Evolutionary conservation across 2,329 filamentous ascomycete genomes (phyloP).

Genomic region (Colletotrichum sp.): DNA sequence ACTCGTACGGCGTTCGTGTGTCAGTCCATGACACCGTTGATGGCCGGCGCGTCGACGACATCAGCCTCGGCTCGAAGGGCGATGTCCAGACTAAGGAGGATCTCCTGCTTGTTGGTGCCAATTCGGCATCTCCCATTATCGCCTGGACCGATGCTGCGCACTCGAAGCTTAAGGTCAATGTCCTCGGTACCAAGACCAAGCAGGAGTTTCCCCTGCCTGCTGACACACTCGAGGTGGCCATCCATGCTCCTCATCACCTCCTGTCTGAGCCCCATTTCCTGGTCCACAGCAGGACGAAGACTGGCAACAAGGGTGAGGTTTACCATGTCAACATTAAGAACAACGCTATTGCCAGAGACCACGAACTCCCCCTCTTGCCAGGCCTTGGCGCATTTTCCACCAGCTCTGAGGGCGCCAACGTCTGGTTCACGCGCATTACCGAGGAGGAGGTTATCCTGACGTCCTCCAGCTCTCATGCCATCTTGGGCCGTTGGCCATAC

Average conservation of each 20-base stretch:
- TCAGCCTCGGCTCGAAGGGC: slow-evolving; percentile 73
- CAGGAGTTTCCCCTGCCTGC: slow-evolving; percentile 57
- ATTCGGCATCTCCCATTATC: slow-evolving; percentile 75
- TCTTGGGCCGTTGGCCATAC: slow-evolving; percentile 76
- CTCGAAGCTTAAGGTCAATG: slow-evolving; percentile 71
- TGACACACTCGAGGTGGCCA: slow-evolving; percentile 55
- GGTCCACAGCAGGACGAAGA: slow-evolving; percentile 75
- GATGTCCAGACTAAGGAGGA: slow-evolving; percentile 70
- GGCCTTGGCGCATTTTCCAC: slow-evolving; percentile 79
- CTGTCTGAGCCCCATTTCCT: slow-evolving; percentile 83
- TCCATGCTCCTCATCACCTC: slow-evolving; percentile 76
- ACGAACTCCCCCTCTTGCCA: slow-evolving; percentile 74
- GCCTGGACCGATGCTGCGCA: slow-evolving; percentile 72
- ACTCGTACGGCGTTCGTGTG: slow-evolving; percentile 78
- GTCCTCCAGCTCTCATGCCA: slow-evolving; percentile 76
- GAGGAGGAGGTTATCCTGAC: slow-evolving; percentile 74
- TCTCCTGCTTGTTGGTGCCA: slow-evolving; percentile 77
- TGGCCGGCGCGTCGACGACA: slow-evolving; percentile 74
- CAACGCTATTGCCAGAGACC: slow-evolving; percentile 74
- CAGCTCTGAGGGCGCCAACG: slow-evolving; percentile 77
- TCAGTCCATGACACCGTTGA: slow-evolving; percentile 73
- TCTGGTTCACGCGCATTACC: slow-evolving; percentile 87
- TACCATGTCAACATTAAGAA: slow-evolving; percentile 81
- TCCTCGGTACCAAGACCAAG: slow-evolving; percentile 65
- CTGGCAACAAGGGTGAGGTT: slow-evolving; percentile 80